phyloP scores from a whole-genome alignment of 139 green algal genomes.

The Spirogloea muscicola region DNA sequence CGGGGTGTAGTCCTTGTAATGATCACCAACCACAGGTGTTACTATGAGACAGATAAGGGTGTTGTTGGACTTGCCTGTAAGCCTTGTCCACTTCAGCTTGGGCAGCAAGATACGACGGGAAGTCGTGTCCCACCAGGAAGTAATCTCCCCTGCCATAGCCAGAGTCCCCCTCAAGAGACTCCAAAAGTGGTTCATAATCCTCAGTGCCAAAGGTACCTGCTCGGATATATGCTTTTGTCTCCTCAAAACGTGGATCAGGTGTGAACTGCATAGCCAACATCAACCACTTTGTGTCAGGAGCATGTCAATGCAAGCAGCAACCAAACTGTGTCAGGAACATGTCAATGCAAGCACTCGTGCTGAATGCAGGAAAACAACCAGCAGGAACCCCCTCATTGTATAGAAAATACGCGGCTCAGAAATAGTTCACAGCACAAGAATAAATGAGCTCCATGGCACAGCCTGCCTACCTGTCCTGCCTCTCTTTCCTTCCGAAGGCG shows the following conservation, averaged over 20 bases:
- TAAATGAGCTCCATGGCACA: no score
- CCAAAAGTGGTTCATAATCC: constrained; percentile 88
- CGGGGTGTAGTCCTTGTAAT: no score
- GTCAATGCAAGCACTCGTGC: no score
- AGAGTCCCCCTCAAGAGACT: constrained; percentile 56
- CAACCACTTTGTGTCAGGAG: no score
- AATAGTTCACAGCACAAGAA: no score
- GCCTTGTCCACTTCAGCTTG: constrained; percentile 75
- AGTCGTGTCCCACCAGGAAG: constrained; percentile 93
- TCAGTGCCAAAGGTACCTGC: constrained; percentile 84
- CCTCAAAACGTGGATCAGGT: constrained; percentile 63
- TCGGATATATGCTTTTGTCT: constrained; percentile 58
- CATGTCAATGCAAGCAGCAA: no score
- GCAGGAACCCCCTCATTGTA: no score
- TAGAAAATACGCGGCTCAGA: no score
- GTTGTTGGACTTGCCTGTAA: constrained; percentile 46
- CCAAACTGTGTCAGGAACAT: no score
- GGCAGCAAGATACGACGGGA: constrained; percentile 82
- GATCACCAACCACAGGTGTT: not conserved
- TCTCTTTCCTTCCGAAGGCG: constrained; percentile 69
- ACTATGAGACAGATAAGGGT: constrained; percentile 3
- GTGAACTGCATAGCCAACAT: constrained; percentile 47
- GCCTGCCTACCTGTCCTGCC: constrained; percentile 12
- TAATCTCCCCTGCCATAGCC: constrained; percentile 69
- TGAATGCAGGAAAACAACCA: no score